Percentiles rank a stretch among this genome's conserved stretches.
phyloP scores from a whole-genome alignment of 2,329 filamentous ascomycete genomes.

The Diaporthe sp. region DNA sequence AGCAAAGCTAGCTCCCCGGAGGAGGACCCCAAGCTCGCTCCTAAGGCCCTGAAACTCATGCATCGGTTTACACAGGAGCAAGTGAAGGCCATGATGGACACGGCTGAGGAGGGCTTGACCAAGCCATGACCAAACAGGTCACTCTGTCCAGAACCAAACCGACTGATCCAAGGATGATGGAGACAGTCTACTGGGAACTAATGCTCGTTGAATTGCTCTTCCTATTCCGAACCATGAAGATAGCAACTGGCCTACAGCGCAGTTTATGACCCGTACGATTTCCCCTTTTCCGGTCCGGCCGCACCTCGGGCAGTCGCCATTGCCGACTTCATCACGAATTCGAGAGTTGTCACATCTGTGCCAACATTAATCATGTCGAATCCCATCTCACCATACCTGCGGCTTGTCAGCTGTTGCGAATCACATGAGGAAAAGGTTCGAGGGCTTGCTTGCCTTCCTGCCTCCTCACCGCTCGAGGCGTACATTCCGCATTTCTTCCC shows the following conservation, averaged over 20 bases:
- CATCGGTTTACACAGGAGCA: conserved; percentile 79
- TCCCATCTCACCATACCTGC: conserved; percentile 63
- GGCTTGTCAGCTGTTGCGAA: background rate
- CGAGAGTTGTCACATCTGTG: conserved; percentile 67
- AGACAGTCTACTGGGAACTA: background rate
- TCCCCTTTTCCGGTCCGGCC: conserved; percentile 51
- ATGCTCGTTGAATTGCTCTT: background rate
- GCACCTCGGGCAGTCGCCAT: conserved; percentile 61
- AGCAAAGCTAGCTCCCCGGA: conserved; percentile 66
- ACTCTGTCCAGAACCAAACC: background rate
- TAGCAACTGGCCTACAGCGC: background rate
- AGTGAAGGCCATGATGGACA: conserved; percentile 77
- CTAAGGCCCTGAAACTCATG: conserved; percentile 79
- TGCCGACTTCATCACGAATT: conserved; percentile 58
- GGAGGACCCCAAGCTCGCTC: conserved; percentile 66
- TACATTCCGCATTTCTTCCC: conserved; percentile 77
- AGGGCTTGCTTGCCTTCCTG: conserved; percentile 50
- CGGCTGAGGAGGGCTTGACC: conserved; percentile 55
- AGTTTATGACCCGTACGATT: conserved; percentile 55
- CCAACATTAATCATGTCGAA: conserved; percentile 73
- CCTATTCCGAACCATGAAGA: background rate
- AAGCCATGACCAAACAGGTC: background rate
- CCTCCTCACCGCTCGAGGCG: conserved; percentile 67
- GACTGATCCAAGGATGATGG: background rate
- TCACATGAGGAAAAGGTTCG: no score